A percentile compares a stretch with the other conserved stretches of the same genome.
phyloP scores from a whole-genome alignment of 148 eudicot species.

The Nepenthes mirabilis region DNA sequence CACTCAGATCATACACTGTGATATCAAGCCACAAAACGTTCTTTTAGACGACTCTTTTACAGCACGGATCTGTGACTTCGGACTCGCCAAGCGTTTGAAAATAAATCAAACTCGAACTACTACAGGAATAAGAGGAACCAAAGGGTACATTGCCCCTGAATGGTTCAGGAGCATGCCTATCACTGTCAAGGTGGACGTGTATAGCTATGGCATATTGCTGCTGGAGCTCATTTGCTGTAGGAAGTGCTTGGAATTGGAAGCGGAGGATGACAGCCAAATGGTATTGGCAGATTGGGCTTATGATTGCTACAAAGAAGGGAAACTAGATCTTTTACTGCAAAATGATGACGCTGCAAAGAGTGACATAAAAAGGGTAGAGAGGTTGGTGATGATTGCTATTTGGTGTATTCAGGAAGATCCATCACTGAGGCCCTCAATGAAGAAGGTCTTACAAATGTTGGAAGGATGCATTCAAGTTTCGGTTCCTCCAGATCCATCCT shows the following conservation, averaged over 20 bases:
- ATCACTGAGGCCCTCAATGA: slow-evolving; percentile 31
- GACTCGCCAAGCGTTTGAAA: slow-evolving; percentile 45
- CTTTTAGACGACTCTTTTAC: slow-evolving; percentile 33
- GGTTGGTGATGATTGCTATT: slow-evolving; percentile 17
- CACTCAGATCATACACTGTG: slow-evolving; percentile 58
- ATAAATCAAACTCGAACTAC: slow-evolving; percentile 34
- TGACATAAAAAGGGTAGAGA: slow-evolving; percentile 3
- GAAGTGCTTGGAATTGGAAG: slow-evolving; percentile 7
- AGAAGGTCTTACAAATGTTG: slow-evolving; percentile 20
- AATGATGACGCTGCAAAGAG: slow-evolving; percentile 9
- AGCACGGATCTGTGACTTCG: slow-evolving; percentile 52
- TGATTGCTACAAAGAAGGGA: slow-evolving; percentile 23
- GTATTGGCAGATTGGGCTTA: slow-evolving; percentile 31
- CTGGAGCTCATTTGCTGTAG: slow-evolving; percentile 37
- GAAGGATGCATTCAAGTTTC: slow-evolving; percentile 21
- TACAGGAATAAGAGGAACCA: slow-evolving; percentile 53
- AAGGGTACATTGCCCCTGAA: slow-evolving; percentile 75
- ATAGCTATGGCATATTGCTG: slow-evolving; percentile 39
- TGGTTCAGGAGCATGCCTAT: slow-evolving; percentile 53
- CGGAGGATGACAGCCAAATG: slow-evolving; percentile 8
- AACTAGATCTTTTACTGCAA: slow-evolving; percentile 3
- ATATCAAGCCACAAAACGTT: slow-evolving; percentile 60
- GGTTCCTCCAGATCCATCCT: slow-evolving; percentile 18
- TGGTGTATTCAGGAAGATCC: slow-evolving; percentile 43
- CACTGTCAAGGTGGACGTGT: slow-evolving; percentile 44